Evolutionary conservation across 371 early-diverging fungal genomes (phyloP), one percentile per base, ranked within the genome.

Genomic region (Catenaria anguillulae): DNA sequence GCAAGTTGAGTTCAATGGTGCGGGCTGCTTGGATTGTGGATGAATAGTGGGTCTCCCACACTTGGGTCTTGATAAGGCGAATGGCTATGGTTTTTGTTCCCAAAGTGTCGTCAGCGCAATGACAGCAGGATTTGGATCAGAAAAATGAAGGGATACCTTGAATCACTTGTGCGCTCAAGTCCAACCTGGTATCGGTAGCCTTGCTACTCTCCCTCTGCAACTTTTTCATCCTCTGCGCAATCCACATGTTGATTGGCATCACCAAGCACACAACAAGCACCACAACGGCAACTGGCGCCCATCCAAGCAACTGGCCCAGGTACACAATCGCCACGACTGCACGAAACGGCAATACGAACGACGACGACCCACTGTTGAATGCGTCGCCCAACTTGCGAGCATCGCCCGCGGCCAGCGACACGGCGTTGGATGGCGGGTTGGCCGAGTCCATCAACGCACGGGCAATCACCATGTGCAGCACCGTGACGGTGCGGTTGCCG

Each of bases 11-110:
- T 64, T 84, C 84, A 35, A 67, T 68, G 33, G 73, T 76, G n/a
- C 87, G 78, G 5, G 79, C 74, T 48, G 68, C 69, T 68, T 65
- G 60, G 15, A 84, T 68, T 55, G 67, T 66, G 24, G 77, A 70
- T n/a, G 40, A 43, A 42, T 77, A 71, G 37, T 63, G 60, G 2
- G 62, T 55, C 54, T 78, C 80, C 78, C 78, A 80, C 17, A 70
- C 74, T 26, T 74, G 69, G 62, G 62, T 71, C 50, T 74, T 78
- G 56, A 77, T 62, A 48, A 78, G 67, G 5, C 75, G 68, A 36
- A 80, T 80, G 4, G 75, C 72, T 29, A 12, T 31, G 5, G 10
- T 40, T 40, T 17, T 40, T 17, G 17, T 40, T 40, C n/a, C n/a
- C n/a, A n/a, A n/a, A n/a, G n/a, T n/a, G n/a, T n/a, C n/a, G n/a